Base-by-base conservation (phyloP, 2,329 filamentous ascomycete genomes). In the Dothistroma septosporum region DNA sequence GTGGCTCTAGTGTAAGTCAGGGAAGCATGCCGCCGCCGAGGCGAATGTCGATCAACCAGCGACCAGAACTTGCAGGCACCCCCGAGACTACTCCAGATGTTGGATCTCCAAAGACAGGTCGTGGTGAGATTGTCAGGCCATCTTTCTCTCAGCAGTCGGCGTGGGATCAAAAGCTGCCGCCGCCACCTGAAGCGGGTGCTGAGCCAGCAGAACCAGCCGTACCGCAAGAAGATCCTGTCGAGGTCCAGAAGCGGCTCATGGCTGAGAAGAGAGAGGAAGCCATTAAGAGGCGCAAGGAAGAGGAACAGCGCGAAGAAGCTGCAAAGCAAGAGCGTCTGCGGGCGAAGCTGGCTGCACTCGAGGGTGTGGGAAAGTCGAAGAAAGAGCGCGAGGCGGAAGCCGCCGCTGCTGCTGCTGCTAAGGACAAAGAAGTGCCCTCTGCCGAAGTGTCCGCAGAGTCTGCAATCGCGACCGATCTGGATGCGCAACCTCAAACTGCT, bases 1-100 rank as follows among this genome's bases (percentile, higher is more conserved):
- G 93, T 64, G 89, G 89, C 60, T 97, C 93, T 16, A 97, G 93
- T 1, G 88, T 96, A 46, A 97, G 92, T 73, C 92, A 91, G 58
- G 90, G 89, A 61, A 96, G 91, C 73, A 88, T 88, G 62, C 82
- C 84, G 41, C 84, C 87, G 65, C 82, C 83, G 67, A 84, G 88
- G 67, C 85, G 88, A 35, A 82, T 83, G 78, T 87, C 84, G 0
- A 78, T 69, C 49, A 64, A 79, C 64, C 79, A 79, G 64, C 74
- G 76, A 59, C 79, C 79, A 56, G 74, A 77, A 35, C 69, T 74
- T 41, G 59, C 61, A 35, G 59, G 55, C 31, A 66, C 64, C 21
- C 61, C 65, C 21, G 64, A 63, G 46, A 48, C 56, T 8, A 24
- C 55, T 21, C 49, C 54, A 24, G 58, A 63, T 28, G 60, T 52